phyloP scores from a whole-genome alignment of 225 moss, liverwort and hornwort species.

The Marchantia polymorpha region DNA sequence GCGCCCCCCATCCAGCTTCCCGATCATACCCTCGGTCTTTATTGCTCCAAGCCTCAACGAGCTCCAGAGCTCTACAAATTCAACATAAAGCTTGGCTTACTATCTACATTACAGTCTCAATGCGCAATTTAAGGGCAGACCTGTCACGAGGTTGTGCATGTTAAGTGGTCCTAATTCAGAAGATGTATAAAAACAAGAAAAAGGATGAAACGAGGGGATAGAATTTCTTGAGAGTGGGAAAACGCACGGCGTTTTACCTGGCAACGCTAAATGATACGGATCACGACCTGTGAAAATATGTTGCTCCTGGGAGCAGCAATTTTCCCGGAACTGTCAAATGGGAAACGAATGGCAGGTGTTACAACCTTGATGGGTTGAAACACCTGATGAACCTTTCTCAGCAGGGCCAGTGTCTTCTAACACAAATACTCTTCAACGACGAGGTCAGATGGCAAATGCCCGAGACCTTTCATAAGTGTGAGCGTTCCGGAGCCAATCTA shows the following conservation, averaged over 20 bases:
- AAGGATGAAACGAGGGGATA: not conserved
- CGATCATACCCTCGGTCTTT: conserved; percentile 35
- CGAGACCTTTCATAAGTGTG: not conserved
- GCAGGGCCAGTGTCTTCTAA: not conserved
- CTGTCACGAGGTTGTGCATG: not conserved
- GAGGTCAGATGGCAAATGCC: not conserved
- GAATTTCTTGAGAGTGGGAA: not conserved
- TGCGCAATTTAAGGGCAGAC: not conserved
- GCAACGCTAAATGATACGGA: too few species aligned
- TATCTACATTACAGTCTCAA: too few species aligned
- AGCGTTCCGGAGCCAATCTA: not conserved
- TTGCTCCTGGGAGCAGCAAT: not conserved
- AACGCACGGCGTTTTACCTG: too few species aligned
- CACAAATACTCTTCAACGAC: not conserved
- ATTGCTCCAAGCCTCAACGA: not conserved
- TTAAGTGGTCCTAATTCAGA: not conserved
- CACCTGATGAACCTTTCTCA: conserved; percentile 4
- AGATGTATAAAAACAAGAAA: not conserved
- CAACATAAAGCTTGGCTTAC: not conserved
- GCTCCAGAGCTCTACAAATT: not conserved
- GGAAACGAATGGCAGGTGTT: not conserved
- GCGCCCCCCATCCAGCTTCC: conserved; percentile 44
- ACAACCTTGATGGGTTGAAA: conserved; percentile 15
- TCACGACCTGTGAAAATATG: not conserved
- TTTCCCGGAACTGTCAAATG: not conserved